A percentile compares a stretch with the other conserved stretches of the same genome.
Conservation (phyloP, 2,329 filamentous ascomycete genomes). For the Fusarium azukiicola region DNA sequence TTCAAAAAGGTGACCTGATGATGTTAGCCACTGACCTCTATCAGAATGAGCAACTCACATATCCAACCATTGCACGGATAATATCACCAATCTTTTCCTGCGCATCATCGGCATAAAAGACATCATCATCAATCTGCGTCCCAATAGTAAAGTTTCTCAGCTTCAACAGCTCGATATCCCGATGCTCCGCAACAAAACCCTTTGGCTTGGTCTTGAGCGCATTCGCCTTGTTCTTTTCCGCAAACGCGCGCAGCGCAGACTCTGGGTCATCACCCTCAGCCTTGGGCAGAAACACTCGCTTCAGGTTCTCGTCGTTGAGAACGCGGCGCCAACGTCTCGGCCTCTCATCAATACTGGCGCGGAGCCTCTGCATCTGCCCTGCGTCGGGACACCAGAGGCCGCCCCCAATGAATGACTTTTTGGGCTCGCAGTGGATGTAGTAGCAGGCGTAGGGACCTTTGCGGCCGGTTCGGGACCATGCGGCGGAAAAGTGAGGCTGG, state of each 20-base stretch:
- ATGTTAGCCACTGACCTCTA: slow-evolving; percentile 12
- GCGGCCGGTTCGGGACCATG: slow-evolving; percentile 92
- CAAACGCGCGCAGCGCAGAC: slow-evolving; percentile 85
- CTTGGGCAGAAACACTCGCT: slow-evolving; percentile 80
- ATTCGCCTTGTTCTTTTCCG: slow-evolving; percentile 83
- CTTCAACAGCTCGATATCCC: slow-evolving; percentile 90
- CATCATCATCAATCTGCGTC: slow-evolving; percentile 82
- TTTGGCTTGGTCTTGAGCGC: slow-evolving; percentile 93
- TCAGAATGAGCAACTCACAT: slow-evolving; percentile 78
- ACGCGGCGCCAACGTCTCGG: slow-evolving; percentile 85
- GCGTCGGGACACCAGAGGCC: slow-evolving; percentile 91
- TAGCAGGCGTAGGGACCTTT: slow-evolving; percentile 95
- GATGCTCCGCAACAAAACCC: slow-evolving; percentile 88
- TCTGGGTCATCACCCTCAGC: slow-evolving; percentile 63
- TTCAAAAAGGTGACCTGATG: slow-evolving; percentile 86
- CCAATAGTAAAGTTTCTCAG: slow-evolving; percentile 89
- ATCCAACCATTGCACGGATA: slow-evolving; percentile 86
- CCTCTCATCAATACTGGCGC: slow-evolving; percentile 87
- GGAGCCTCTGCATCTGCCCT: slow-evolving; percentile 81
- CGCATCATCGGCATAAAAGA: slow-evolving; percentile 81
- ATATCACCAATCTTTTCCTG: slow-evolving; percentile 83
- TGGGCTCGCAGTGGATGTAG: slow-evolving; percentile 91
- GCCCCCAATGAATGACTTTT: slow-evolving; percentile 86
- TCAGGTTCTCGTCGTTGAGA: slow-evolving; percentile 80
- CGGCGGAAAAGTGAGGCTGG: slow-evolving; percentile 90